Conservation (phyloP, 2,329 filamentous ascomycete species). For the Nigrospora osmanthi region DNA sequence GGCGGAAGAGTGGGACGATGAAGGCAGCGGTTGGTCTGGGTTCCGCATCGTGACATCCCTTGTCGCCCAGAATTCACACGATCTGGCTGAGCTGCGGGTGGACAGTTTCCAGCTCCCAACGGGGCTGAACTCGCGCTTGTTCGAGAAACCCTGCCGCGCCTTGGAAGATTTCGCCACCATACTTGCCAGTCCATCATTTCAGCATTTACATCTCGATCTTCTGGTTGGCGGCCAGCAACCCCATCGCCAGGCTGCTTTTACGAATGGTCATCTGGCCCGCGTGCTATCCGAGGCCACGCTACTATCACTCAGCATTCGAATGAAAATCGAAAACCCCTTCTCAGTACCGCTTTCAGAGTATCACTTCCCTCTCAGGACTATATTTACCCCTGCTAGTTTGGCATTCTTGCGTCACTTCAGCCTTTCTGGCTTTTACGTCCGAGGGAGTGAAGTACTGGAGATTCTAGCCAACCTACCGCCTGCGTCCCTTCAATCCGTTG, state of each 20-base stretch:
- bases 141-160: slow-evolving; percentile 15
- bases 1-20: slow-evolving; percentile 3
- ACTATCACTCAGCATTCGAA: slow-evolving; percentile 13
- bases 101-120: slow-evolving; percentile 19
- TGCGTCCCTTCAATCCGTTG: slow-evolving; percentile 16
- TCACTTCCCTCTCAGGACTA: slow-evolving; percentile 13
- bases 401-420: slow-evolving; percentile 19
- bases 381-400: slow-evolving; percentile 23
- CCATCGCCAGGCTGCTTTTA: slow-evolving; percentile 5
- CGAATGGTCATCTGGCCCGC: slow-evolving; percentile 8
- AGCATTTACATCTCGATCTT: slow-evolving; percentile 17
- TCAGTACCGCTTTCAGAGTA: neutral
- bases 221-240: slow-evolving; percentile 4
- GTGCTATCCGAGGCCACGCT: slow-evolving; percentile 12
- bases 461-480: slow-evolving; percentile 18
- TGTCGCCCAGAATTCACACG: slow-evolving; percentile 6
- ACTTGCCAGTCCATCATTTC: slow-evolving; percentile 16
- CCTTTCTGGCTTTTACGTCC: slow-evolving; percentile 17
- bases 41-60: slow-evolving; percentile 21
- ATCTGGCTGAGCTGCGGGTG: slow-evolving; percentile 25
- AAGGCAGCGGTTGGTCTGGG: slow-evolving; percentile 17
- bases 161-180: slow-evolving; percentile 14
- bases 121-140: slow-evolving; percentile 22
- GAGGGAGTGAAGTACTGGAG: slow-evolving; percentile 15
- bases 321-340: slow-evolving; percentile 1